A percentile compares a stretch with the other conserved stretches of the same genome.
These are phyloP conservation scores for Penicillium nordicum DNA, from an alignment of 2,329 filamentous ascomycete genomes.

Conservation along the genomic window DNA sequence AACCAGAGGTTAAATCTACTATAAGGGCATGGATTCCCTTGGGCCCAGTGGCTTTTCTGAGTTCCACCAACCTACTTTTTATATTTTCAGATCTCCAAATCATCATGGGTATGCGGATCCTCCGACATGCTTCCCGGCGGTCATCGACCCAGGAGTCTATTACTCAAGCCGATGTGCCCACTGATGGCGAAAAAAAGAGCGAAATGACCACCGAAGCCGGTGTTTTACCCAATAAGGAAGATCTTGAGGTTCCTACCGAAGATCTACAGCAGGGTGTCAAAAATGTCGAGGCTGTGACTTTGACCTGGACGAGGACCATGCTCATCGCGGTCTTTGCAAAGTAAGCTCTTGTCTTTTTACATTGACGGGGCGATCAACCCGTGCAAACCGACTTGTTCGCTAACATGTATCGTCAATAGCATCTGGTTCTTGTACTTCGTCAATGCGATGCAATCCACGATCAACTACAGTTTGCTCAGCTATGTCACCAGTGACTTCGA, in stretches of 20 bases:
- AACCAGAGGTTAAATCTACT: neutral
- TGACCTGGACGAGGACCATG: conserved; percentile 44
- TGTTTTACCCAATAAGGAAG: neutral
- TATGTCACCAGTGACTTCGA: conserved; percentile 54
- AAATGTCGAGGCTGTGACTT: conserved; percentile 40
- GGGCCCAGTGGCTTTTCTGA: neutral
- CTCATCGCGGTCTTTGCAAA: conserved; percentile 39
- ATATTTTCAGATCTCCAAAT: neutral
- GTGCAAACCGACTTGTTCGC: neutral
- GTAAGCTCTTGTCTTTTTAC: conserved; percentile 26
- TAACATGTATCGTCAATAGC: conserved; percentile 22
- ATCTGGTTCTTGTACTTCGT: conserved; percentile 46
- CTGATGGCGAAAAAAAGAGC: neutral
- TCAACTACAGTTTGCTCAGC: conserved; percentile 42
- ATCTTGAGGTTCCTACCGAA: conserved; percentile 2
- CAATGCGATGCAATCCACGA: conserved; percentile 41
- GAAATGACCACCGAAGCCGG: neutral
- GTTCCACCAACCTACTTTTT: neutral
- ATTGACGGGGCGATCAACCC: neutral
- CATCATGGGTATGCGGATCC: neutral
- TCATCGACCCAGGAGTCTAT: conserved; percentile 1
- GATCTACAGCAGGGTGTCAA: conserved; percentile 10
- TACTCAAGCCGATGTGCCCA: neutral
- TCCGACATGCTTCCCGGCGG: conserved; percentile 5
- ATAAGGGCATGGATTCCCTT: conserved; percentile 5